A percentile compares a stretch with the other conserved stretches of the same genome.
These are phyloP conservation scores for Gonapodya sp. DNA, from an alignment of 192 early-diverging fungal genomes.

Conservation along the genomic window DNA sequence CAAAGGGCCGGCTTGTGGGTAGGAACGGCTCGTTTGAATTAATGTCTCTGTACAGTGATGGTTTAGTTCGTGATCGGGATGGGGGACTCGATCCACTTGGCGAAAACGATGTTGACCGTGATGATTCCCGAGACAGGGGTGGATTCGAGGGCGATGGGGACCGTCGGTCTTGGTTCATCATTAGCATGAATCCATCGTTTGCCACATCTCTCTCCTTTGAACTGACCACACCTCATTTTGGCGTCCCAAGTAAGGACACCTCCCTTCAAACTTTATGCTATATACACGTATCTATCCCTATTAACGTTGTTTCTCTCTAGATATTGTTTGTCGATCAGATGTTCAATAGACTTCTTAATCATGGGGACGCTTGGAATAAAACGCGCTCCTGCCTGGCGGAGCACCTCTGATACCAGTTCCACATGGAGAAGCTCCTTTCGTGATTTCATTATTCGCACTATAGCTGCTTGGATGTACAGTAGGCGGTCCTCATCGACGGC, in stretches of 20 bases:
- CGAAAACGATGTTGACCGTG: background rate
- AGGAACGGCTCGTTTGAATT: background rate
- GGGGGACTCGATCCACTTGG: background rate
- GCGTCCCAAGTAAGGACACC: no score
- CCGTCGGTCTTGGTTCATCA: background rate
- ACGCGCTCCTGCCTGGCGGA: conserved; percentile 54
- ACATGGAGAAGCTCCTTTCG: conserved; percentile 53
- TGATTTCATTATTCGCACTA: conserved; percentile 83
- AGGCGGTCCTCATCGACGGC: conserved; percentile 71
- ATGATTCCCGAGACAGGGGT: background rate
- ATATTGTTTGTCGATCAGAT: conserved; percentile 77
- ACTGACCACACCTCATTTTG: background rate
- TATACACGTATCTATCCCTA: conserved; percentile 55
- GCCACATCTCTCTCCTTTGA: background rate
- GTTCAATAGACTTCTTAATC: conserved; percentile 80
- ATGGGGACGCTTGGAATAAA: conserved; percentile 61
- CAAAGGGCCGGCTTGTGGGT: background rate
- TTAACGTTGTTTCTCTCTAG: conserved; percentile 46
- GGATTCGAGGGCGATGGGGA: background rate
- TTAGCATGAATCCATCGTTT: no score
- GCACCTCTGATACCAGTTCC: conserved; percentile 64
- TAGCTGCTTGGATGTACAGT: conserved; percentile 66
- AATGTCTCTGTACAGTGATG: background rate
- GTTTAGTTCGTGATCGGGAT: background rate
- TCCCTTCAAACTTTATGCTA: conserved; percentile 55